Conservation (phyloP, 345 rosid genomes). For the Luvunga scandens region DNA sequence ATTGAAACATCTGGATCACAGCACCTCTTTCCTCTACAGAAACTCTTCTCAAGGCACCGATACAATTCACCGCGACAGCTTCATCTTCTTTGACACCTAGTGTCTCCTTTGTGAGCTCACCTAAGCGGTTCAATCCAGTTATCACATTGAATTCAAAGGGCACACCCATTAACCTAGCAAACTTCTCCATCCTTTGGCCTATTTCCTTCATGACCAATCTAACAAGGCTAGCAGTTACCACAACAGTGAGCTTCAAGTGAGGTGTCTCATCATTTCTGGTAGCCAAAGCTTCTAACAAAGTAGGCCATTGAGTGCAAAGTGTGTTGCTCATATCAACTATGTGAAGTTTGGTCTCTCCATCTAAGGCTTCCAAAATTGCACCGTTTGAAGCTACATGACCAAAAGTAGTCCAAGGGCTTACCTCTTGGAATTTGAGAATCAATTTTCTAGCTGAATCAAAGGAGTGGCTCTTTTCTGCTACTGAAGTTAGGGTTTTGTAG, state of each 20-base stretch:
- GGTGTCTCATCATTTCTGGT: conserved; percentile 71
- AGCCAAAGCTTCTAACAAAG: conserved; percentile 64
- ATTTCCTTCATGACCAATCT: conserved; percentile 62
- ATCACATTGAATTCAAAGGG: conserved; percentile 65
- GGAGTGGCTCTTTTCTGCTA: conserved; percentile 54
- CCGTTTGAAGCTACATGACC: conserved; percentile 84
- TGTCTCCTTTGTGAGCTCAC: conserved; percentile 46
- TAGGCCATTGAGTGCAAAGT: conserved; percentile 94
- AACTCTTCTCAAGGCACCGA: conserved; percentile 52
- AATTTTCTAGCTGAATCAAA: conserved; percentile 62
- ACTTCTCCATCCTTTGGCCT: conserved; percentile 75
- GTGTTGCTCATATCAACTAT: conserved; percentile 71
- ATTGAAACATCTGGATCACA: conserved; percentile 39
- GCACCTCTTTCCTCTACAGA: conserved; percentile 38
- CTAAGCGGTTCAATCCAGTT: conserved; percentile 35
- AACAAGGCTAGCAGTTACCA: conserved; percentile 43
- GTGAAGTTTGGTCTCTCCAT: conserved; percentile 63
- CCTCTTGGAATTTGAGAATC: conserved; percentile 76
- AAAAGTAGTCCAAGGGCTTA: conserved; percentile 81
- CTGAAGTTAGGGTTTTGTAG: conserved; percentile 62
- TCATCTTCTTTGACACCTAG: conserved; percentile 51
- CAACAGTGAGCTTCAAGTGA: conserved; percentile 62
- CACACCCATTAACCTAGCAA: conserved; percentile 79
- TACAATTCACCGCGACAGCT: conserved; percentile 61
- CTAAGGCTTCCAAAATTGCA: conserved; percentile 70